Conservation (phyloP, 768 basidiomycete species). For the Pisolithus marmoratus region DNA sequence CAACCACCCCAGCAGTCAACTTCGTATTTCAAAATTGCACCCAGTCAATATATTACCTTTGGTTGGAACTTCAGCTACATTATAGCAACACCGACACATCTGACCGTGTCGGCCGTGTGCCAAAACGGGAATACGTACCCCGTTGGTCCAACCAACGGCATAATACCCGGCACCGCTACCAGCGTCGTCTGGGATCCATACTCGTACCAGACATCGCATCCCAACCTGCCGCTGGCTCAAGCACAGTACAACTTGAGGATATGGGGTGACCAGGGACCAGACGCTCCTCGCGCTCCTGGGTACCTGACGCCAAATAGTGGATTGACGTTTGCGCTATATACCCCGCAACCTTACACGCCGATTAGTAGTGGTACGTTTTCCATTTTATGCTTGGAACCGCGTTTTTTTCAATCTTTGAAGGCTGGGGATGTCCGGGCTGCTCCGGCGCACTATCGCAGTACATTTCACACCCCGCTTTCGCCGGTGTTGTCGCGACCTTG, state of each 20-base stretch:
- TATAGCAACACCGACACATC: constrained; percentile 58
- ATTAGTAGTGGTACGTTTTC: constrained; percentile 44
- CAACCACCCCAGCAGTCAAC: constrained; percentile 77
- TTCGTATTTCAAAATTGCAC: constrained; percentile 86
- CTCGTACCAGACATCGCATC: constrained; percentile 55
- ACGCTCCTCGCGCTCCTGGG: constrained; percentile 53
- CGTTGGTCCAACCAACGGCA: constrained; percentile 71
- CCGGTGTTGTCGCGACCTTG: constrained; percentile 49
- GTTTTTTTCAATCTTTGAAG: constrained; percentile 24
- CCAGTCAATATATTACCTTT: constrained; percentile 70
- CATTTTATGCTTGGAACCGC: background rate
- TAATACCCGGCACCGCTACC: constrained; percentile 67
- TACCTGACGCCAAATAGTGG: constrained; percentile 63
- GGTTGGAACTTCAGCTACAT: constrained; percentile 87
- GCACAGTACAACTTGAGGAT: constrained; percentile 76
- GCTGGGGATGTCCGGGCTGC: constrained; percentile 53
- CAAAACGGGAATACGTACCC: constrained; percentile 88
- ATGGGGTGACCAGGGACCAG: constrained; percentile 74
- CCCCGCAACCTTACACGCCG: constrained; percentile 66
- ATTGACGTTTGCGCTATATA: constrained; percentile 80
- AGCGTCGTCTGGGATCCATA: constrained; percentile 77
- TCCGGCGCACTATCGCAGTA: constrained; percentile 31
- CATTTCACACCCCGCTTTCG: constrained; percentile 47
- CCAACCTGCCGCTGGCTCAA: constrained; percentile 64
- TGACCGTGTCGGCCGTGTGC: constrained; percentile 79